Base-by-base conservation (phyloP, 345 rosid genomes). In the Populus deltoides region DNA sequence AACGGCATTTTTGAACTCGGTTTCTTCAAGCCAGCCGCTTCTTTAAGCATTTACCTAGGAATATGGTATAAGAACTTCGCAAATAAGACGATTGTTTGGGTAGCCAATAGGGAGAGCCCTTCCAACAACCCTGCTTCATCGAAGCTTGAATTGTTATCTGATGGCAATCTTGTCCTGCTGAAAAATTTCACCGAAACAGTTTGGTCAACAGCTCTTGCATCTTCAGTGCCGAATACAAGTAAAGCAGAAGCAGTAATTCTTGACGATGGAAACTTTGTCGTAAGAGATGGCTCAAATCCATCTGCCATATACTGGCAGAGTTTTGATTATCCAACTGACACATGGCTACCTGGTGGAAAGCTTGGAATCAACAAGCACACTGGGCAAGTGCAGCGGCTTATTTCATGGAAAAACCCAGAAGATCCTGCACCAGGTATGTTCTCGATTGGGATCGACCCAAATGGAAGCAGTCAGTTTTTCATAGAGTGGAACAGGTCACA, bases 391-490 rank as follows among this genome's bases (percentile, higher is more conserved):
- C 29, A 13, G 22, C 20, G 16, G 31, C 79, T 81, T 45, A 73
- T 31, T 73, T 74, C 81, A 5, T 79, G 83, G 85, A 79, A 43
- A 53, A 73, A 20, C 68, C 22, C n/a, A 12, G 66, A 79, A 9
- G 80, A 82, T 68, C 85, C 87, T 18, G 79, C 83, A 22, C 85
- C 83, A 22, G 84, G 83, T 5, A 65, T 24, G 11, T 85, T 74
- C 80, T 74, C 87, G 13, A 2, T 71, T 17, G 77, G 41, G 69
- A 0, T 74, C 2, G 85, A 74, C 27, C 22, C 51, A 49, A 71
- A 39, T 41, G 81, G 85, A 24, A 74, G 68, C 1, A 35, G 65
- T 45, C 81, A 79, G 63, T 36, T 20, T 49, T 73, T 43, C 18
- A 36, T 74, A 3, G 13, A 36, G 41, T 70, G 81, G 82, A 78